Conservation (phyloP, 805 yeast genomes). For the Lipomyces spencermartinsiae region DNA sequence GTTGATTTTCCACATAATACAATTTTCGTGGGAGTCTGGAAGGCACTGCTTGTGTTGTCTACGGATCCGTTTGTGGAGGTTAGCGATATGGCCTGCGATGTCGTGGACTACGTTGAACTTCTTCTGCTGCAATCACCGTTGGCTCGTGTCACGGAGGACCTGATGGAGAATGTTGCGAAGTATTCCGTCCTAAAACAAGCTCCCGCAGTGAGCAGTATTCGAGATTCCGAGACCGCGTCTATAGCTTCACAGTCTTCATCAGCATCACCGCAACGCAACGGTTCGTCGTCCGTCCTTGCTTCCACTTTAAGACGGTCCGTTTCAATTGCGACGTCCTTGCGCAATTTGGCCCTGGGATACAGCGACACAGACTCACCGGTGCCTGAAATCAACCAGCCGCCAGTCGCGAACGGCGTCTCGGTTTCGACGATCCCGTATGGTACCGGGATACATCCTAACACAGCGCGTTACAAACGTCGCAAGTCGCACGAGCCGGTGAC, state of each 20-base stretch:
- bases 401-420: constrained; percentile 30
- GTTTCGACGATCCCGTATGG: constrained; percentile 45
- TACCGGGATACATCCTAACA: constrained; percentile 43
- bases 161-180: constrained; percentile 26
- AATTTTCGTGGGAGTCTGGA: constrained; percentile 85
- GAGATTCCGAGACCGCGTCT: not conserved
- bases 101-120: constrained; percentile 74
- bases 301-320: constrained; percentile 40
- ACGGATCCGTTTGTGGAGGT: constrained; percentile 91
- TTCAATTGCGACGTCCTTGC: constrained; percentile 41
- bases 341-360: constrained; percentile 39
- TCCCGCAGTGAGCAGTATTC: not conserved
- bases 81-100: constrained; percentile 68
- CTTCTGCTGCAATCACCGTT: constrained; percentile 70
- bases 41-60: constrained; percentile 74
- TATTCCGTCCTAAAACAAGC: not conserved
- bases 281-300: constrained; percentile 26
- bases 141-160: constrained; percentile 63
- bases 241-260: not conserved
- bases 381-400: constrained; percentile 33
- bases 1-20: constrained; percentile 72
- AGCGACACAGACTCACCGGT: constrained; percentile 18
- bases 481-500: constrained; percentile 37
- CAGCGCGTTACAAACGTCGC: constrained; percentile 43
- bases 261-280: constrained; percentile 17